Base-by-base conservation (phyloP, 1,284 basidiomycete species). In the Microbotryum intermedium region DNA sequence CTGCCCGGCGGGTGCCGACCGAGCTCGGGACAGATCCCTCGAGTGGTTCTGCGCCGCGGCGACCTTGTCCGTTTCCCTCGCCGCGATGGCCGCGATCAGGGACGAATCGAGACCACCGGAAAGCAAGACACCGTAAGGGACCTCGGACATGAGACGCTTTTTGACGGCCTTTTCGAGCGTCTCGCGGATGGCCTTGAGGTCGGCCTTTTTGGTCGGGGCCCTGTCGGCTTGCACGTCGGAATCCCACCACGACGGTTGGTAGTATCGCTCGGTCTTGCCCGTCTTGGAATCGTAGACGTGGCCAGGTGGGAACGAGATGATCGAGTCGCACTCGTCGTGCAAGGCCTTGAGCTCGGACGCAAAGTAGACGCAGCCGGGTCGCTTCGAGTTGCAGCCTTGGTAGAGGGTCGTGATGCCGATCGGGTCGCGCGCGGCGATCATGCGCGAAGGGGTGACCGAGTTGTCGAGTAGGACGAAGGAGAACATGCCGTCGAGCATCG, bases 371-470 rank as follows among this genome's bases (percentile, higher is more conserved):
- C 84, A 85, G 52, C 87, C 88, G 16, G 94, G 94, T 52, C 82
- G 80, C 64, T 84, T 82, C 21, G 90, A 93, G 76, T 81, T 85
- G 84, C 87, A 89, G 58, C 95, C 95, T 78, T 97, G 91, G 78
- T 98, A 99, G 23, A 99, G 81, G 13, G 95, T 97, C 50, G 95
- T 98, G 76, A 98, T 92, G 45, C 95, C 95, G 73, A 99, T 88
- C 28, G 95, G 93, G 76, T 99, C 95, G 57, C 95, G 86, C 25
- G 93, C 92, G 58, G 94, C 94, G 71, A 98, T 90, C 64, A 97
- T 80, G 61, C 93, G 84, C 45, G 90, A 82, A 8, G 95, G 94
- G 1, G 86, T 80, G 60, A 89, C 86, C 13, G 88, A 88, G 72
- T 92, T 90, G 77, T 99, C 95, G 60, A 98, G 80, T 48, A 98